phyloP scores from a whole-genome alignment of 768 basidiomycete genomes.

The Podaxis sp. region DNA sequence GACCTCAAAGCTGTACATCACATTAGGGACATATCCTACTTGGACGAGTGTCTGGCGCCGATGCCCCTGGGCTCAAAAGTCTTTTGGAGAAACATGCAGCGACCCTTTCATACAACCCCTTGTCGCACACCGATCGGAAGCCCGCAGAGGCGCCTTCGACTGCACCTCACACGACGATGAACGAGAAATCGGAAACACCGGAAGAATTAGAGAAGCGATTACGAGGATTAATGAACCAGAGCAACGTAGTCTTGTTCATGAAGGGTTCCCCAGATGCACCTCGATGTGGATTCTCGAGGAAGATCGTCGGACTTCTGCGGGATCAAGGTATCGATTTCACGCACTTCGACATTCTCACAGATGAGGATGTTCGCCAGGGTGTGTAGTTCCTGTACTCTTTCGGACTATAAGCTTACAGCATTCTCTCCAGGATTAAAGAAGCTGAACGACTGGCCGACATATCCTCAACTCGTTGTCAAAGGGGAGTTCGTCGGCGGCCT shows the following conservation, averaged over 20 bases:
- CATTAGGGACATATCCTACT: constrained; percentile 85
- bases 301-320: constrained; percentile 64
- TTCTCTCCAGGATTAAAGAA: constrained; percentile 53
- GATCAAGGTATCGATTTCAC: constrained; percentile 63
- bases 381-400: constrained; percentile 16
- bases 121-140: constrained; percentile 44
- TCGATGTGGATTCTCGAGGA: constrained; percentile 81
- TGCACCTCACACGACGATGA: constrained; percentile 12
- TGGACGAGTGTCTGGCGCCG: constrained; percentile 72
- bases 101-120: constrained; percentile 32
- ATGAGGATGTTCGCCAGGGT: constrained; percentile 83
- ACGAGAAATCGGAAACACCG: constrained; percentile 41
- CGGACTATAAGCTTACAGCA: not conserved
- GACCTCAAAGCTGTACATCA: not conserved
- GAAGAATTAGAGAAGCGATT: constrained; percentile 69
- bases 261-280: constrained; percentile 78
- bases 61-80: constrained; percentile 58
- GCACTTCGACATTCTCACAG: constrained; percentile 79
- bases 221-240: constrained; percentile 69
- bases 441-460: constrained; percentile 89
- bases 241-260: constrained; percentile 84
- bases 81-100: constrained; percentile 56
- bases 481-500: constrained; percentile 95
- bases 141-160: constrained; percentile 28
- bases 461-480: constrained; percentile 79